Evolutionary conservation across 2,329 filamentous ascomycete species (phyloP).

Genomic region (Penicillium corylophilum): DNA sequence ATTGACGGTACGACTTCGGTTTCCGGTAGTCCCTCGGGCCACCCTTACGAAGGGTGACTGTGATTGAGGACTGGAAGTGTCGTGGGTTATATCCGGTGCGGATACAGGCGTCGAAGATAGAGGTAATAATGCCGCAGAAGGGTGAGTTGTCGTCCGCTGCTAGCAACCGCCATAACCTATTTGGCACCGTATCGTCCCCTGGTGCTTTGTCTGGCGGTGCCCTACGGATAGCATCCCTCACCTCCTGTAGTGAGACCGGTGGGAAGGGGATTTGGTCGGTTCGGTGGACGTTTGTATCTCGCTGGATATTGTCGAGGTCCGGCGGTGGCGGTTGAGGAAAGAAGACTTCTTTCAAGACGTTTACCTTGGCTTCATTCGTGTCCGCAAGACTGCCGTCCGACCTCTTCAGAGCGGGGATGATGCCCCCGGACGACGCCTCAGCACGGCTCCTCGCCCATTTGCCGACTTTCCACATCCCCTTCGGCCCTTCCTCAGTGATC

Average conservation of each 20-base stretch:
- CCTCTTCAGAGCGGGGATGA: not conserved
- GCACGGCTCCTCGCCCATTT: constrained; percentile 1
- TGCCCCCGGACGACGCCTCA: not conserved
- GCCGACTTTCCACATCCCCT: not conserved
- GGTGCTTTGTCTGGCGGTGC: not conserved
- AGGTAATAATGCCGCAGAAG: not conserved
- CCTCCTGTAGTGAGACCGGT: not conserved
- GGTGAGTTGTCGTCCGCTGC: not conserved
- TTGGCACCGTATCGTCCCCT: not conserved
- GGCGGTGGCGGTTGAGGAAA: constrained; percentile 1
- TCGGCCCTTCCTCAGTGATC: not conserved
- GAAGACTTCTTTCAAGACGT: not conserved
- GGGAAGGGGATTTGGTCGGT: not conserved
- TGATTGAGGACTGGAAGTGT: constrained; percentile 4
- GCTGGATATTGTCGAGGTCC: not conserved
- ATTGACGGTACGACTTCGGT: constrained; percentile 1
- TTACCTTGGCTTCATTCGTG: not conserved
- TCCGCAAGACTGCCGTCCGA: not conserved
- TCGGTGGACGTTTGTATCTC: not conserved
- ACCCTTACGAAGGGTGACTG: not conserved
- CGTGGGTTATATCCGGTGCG: not conserved
- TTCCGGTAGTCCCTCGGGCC: not conserved
- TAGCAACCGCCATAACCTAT: not conserved
- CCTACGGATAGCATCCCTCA: not conserved
- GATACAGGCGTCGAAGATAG: not conserved